Conservation (phyloP, 208 protist genomes). For the Paratrypanosoma confusum region DNA sequence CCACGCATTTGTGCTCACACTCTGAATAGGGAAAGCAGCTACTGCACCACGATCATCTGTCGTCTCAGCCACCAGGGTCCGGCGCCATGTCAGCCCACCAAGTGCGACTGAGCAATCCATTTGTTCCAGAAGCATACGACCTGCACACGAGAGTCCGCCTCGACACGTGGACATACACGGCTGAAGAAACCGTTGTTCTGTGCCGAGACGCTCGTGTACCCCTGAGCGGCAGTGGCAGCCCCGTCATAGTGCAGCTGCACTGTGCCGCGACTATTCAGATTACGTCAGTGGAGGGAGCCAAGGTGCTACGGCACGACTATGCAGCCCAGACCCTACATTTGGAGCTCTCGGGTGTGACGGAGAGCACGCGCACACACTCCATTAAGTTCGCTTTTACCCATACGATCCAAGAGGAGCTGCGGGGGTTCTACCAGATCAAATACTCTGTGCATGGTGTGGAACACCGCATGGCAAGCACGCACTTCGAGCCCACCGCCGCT, state of each 20-base stretch:
- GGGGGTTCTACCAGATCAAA: conserved; percentile 84
- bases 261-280: conserved; percentile 49
- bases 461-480: conserved; percentile 88
- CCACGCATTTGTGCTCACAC: too few species aligned
- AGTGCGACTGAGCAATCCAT: conserved; percentile 70
- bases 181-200: conserved; percentile 51
- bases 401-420: conserved; percentile 80
- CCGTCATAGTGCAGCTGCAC: conserved; percentile 54
- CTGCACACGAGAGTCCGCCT: conserved; percentile 59
- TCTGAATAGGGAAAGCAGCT: too few species aligned
- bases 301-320: conserved; percentile 28
- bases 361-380: conserved; percentile 9
- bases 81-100: conserved; percentile 4
- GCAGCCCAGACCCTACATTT: conserved; percentile 45
- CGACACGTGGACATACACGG: conserved; percentile 56
- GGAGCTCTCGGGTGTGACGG: conserved; percentile 14
- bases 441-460: conserved; percentile 53
- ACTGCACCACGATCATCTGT: too few species aligned
- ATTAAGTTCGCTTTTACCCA: conserved; percentile 71
- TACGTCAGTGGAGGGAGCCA: conserved; percentile 28
- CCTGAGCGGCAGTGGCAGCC: conserved; percentile 8
- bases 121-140: conserved; percentile 54
- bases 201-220: conserved; percentile 16
- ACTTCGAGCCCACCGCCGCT: conserved; percentile 94
- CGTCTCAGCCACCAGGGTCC: too few species aligned